A percentile compares a stretch with the other conserved stretches of the same genome.
Evolutionary conservation across 495 filamentous ascomycete species (phyloP).

Genomic region (Filosporella fistucella): DNA sequence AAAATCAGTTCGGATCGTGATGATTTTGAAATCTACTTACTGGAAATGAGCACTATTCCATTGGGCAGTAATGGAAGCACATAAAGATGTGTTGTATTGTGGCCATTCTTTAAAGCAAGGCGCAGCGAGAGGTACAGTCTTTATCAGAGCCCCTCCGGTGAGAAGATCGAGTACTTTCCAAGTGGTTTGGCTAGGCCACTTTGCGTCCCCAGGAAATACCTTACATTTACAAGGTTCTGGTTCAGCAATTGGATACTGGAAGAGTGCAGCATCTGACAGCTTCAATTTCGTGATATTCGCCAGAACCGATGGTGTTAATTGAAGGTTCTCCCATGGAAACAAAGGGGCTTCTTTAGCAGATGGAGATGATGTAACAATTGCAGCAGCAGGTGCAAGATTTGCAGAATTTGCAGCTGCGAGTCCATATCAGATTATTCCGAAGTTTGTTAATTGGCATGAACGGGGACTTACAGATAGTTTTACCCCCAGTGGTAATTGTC

Average conservation of each 20-base stretch:
- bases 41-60: constrained; percentile 31
- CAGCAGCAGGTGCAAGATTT: neutral
- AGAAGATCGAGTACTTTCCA: constrained; percentile 43
- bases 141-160: constrained; percentile 44
- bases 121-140: constrained; percentile 50
- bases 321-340: neutral
- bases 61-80: constrained; percentile 30
- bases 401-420: too few relatives aligned
- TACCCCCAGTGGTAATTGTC: too few relatives aligned
- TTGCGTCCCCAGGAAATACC: constrained; percentile 41
- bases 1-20: constrained; percentile 4
- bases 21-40: constrained; percentile 34
- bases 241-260: neutral
- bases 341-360: too few relatives aligned
- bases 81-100: constrained; percentile 39
- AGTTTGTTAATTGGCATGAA: too few relatives aligned
- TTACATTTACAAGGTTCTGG: constrained; percentile 39
- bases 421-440: too few relatives aligned
- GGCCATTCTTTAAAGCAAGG: constrained; percentile 44
- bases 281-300: neutral
- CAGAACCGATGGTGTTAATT: neutral
- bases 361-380: neutral
- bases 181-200: constrained; percentile 36
- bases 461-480: too few relatives aligned
- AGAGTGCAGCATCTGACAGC: neutral